Base-by-base conservation (phyloP, 2,329 filamentous ascomycete species). In the Pseudogymnoascus sp. region DNA sequence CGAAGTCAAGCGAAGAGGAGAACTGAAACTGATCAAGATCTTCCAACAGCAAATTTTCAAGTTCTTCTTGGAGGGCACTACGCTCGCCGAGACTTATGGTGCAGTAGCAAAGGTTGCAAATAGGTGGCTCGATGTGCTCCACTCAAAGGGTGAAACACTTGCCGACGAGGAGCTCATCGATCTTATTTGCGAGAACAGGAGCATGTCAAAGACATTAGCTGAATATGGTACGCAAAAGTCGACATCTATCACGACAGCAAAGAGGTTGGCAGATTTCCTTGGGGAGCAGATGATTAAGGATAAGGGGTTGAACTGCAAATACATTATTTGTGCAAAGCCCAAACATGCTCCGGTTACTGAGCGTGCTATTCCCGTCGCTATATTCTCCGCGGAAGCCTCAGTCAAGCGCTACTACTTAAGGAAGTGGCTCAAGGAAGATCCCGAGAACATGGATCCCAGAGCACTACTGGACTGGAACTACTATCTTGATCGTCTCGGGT, bases 21-120 rank as follows among this genome's bases (percentile, higher is more conserved):
- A 99, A 77, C 79, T 99, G 68, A 99, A 99, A 78, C 87, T 99
- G 68, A 99, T 99, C 83, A 99, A 99, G 77, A 99, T 97, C 72
- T 99, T 99, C 74, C 94, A 99, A 75, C 91, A 94, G 64, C 94
- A 99, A 71, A 96, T 99, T 67, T 99, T 99, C 87, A 97, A 96
- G 73, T 97, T 99, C 77, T 99, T 99, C 78, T 79, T 99, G 5
- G 93, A 99, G 71, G 94, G 94, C 5, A 83, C 84, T 3, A 96
- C 92, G 0, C 81, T 99, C 51, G 80, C 87, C 2, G 92, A 97
- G 73, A 97, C 92, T 15, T 99, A 99, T 71, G 84, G 77, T 12
- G 88, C 93, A 2, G 95, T 99, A 2, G 92, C 95, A 61, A 95
- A 91, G 71, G 92, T 99, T 21, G 93, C 94, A 1, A 96, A 99